These are phyloP conservation scores for Suillus brevipes DNA, from an alignment of 768 basidiomycete species.

Conservation along the genomic window DNA sequence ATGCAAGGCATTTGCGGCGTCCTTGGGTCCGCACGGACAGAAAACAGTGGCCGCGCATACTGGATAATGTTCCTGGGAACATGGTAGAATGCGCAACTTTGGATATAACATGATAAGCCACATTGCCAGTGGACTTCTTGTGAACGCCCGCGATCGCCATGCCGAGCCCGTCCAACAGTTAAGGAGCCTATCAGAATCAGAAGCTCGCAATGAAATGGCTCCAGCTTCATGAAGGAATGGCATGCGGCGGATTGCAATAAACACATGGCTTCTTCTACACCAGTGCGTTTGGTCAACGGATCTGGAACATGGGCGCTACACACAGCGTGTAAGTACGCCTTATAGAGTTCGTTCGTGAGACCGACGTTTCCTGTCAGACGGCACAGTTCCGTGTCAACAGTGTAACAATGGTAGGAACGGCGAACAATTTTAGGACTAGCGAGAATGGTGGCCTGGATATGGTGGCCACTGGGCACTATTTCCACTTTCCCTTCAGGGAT, in stretches of 20 bases:
- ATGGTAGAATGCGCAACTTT: slow-evolving; percentile 28
- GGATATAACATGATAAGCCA: slow-evolving; percentile 24
- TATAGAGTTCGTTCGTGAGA: slow-evolving; percentile 29
- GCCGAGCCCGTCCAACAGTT: slow-evolving; percentile 34
- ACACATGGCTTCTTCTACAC: slow-evolving; percentile 40
- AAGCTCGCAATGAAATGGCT: slow-evolving; percentile 24
- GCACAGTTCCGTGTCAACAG: slow-evolving; percentile 25
- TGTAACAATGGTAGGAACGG: slow-evolving; percentile 24
- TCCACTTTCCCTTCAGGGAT: slow-evolving; percentile 12
- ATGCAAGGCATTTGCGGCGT: too few relatives aligned
- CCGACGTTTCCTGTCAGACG: slow-evolving; percentile 22
- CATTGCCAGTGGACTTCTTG: slow-evolving; percentile 35
- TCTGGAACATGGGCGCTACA: slow-evolving; percentile 37
- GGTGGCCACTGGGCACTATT: not conserved
- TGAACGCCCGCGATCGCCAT: slow-evolving; percentile 36
- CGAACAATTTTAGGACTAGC: not conserved
- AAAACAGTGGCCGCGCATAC: slow-evolving; percentile 5
- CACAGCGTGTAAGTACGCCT: slow-evolving; percentile 43
- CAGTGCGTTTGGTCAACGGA: slow-evolving; percentile 41
- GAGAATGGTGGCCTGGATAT: not conserved
- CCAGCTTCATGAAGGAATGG: slow-evolving; percentile 39
- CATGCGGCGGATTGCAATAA: slow-evolving; percentile 36
- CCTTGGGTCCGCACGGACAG: too few relatives aligned
- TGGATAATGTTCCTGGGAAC: slow-evolving; percentile 12
- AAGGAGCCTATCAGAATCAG: slow-evolving; percentile 33